A percentile compares a stretch with the other conserved stretches of the same genome.
Conservation (phyloP, 495 filamentous ascomycete species). For the Xylaria castorea region DNA sequence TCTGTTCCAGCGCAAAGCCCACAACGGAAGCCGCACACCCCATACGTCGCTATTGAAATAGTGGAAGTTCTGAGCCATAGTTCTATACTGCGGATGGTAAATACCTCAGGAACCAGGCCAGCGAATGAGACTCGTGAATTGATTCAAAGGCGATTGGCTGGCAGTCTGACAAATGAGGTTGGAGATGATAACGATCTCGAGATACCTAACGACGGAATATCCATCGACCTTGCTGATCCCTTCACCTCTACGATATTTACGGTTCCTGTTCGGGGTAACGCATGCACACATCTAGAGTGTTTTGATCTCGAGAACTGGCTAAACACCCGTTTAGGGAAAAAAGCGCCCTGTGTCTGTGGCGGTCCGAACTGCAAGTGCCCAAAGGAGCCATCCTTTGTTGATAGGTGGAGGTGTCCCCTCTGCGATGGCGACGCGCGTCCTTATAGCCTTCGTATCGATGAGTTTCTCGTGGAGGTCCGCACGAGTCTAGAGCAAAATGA, state of each 20-base stretch:
- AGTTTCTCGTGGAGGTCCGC: constrained; percentile 69
- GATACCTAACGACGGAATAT: constrained; percentile 67
- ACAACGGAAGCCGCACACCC: constrained; percentile 39
- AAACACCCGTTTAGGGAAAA: constrained; percentile 60
- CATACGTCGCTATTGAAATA: constrained; percentile 66
- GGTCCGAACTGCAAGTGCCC: constrained; percentile 42
- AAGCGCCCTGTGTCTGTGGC: constrained; percentile 42
- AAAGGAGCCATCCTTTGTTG: constrained; percentile 62
- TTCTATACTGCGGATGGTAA: constrained; percentile 52
- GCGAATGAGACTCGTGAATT: constrained; percentile 47
- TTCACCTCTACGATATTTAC: constrained; percentile 73
- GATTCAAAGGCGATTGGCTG: constrained; percentile 58
- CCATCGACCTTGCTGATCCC: constrained; percentile 78
- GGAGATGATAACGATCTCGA: constrained; percentile 70
- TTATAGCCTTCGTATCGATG: constrained; percentile 69
- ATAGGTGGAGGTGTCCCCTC: constrained; percentile 84
- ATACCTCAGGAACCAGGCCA: constrained; percentile 42
- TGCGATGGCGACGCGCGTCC: constrained; percentile 79
- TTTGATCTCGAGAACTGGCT: constrained; percentile 89
- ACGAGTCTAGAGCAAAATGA: constrained; percentile 50
- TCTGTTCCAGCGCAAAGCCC: constrained; percentile 50
- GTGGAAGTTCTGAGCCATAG: constrained; percentile 62
- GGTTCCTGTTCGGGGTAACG: constrained; percentile 68
- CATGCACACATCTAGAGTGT: constrained; percentile 75
- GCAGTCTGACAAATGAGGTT: constrained; percentile 13